Evolutionary conservation across 1,284 basidiomycete species (phyloP).

Genomic region (Mycosarcoma mackinlayi): DNA sequence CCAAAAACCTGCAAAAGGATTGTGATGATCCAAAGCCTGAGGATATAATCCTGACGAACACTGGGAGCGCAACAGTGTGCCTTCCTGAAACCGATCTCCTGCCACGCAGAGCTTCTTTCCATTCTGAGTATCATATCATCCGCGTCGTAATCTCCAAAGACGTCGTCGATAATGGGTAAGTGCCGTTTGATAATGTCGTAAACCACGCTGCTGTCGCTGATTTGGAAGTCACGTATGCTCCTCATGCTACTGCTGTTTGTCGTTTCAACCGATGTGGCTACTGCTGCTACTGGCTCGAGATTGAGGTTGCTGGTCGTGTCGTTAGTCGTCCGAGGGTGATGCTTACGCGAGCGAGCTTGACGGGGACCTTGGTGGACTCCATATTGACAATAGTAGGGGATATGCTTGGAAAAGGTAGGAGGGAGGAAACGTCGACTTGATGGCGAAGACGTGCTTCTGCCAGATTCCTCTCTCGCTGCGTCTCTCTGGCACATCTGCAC

Average conservation of each 20-base stretch:
- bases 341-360: conserved; percentile 58
- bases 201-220: not conserved
- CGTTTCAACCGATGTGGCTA: not conserved
- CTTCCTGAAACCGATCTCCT: no score
- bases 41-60: no score
- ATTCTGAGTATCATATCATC: no score
- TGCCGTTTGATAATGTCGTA: no score
- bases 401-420: conserved; percentile 30
- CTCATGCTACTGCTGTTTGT: not conserved
- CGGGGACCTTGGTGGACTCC: conserved; percentile 56
- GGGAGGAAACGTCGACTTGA: conserved; percentile 10
- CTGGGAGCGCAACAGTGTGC: no score
- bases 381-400: conserved; percentile 52
- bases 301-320: conserved; percentile 1
- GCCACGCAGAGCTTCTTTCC: no score
- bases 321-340: conserved; percentile 19
- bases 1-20: no score
- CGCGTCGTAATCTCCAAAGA: no score
- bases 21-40: no score
- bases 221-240: not conserved
- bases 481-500: no score
- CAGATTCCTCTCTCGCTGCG: not conserved
- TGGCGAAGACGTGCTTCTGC: conserved; percentile 20
- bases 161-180: no score
- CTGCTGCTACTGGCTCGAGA: conserved; percentile 5